Conservation (phyloP, 495 filamentous ascomycete genomes). For the Lophiotrema nucula region DNA sequence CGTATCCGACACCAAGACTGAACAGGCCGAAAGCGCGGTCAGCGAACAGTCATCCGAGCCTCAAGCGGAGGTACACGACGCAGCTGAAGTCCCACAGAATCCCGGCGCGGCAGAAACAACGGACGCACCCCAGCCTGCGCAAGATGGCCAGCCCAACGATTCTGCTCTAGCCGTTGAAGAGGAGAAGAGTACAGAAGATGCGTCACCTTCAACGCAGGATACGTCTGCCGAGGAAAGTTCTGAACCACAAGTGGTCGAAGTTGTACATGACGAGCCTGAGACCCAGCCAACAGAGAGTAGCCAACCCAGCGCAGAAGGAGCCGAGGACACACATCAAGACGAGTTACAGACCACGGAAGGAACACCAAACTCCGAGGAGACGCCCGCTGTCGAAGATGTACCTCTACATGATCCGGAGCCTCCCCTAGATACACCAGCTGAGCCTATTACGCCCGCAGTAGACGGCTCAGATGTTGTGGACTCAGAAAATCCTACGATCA, state of each 20-base stretch:
- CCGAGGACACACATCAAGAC: too few species aligned
- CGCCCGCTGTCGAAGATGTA: background rate
- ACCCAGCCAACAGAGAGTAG: background rate
- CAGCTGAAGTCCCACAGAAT: background rate
- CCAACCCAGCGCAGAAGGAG: too few species aligned
- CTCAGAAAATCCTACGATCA: too few species aligned
- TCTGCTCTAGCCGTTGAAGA: too few species aligned
- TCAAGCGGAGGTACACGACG: background rate
- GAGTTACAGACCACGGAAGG: background rate
- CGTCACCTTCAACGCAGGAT: too few species aligned
- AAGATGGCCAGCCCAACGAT: too few species aligned
- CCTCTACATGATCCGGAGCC: background rate
- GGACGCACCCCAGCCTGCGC: too few species aligned
- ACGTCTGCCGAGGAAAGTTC: background rate
- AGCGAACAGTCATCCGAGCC: background rate
- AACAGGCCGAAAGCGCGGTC: background rate
- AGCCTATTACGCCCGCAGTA: too few species aligned
- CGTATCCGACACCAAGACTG: slow-evolving; percentile 6
- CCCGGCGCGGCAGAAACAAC: too few species aligned
- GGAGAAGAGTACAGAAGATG: too few species aligned
- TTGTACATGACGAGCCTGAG: background rate
- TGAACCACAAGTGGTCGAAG: background rate
- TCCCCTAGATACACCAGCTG: too few species aligned
- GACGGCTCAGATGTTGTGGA: too few species aligned
- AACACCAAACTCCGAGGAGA: background rate